Base-by-base conservation (phyloP, 1,139 yeast species). In the Suhomyces kunorum region DNA sequence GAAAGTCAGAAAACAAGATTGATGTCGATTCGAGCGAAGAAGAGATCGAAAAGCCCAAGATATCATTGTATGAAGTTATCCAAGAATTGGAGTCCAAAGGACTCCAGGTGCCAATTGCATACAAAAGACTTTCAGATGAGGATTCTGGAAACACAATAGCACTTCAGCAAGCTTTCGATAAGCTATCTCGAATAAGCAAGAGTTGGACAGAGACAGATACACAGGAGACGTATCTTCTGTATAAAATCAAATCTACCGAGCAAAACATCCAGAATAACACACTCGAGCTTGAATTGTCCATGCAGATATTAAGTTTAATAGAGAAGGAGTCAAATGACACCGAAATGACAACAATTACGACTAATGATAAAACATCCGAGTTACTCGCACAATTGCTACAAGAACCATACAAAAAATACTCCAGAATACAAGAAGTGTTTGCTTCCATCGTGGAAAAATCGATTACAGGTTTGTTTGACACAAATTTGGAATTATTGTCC, bases 61-160 rank as follows among this genome's bases (percentile, higher is more conserved):
- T 36, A 16, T 42, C 47, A 47, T 43, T 68, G 2, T 68, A 55
- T 43, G 50, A 55, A 1, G 39, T 61, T 3, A 61, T 70, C 3
- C 60, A 58, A 24, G 55, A 53, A 6, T 47, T 71, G 15, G 66
- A 63, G 39, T 38, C 43, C 18, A 51, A 58, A 20, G 64, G 59
- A 1, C 43, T 64, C 6, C 47, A 46, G 0, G 64, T 71, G 1
- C 74, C 76, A 1, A 6, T 38, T 3, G 41, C 47, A 9, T 54
- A 55, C 29, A 64, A 64, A 42, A 50, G 48, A 23, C 25, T 65
- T 3, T 59, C 63, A 1, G 66, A 63, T 41, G 44, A 42, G 6
- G 34, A 29, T 7, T 15, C 18, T 16, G 34, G 32, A 12, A 23
- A 33, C 11, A 17, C 25, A 8, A 32, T 26, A 15, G 42, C 47